Base-by-base conservation (phyloP, 257 asterid genomes). In the Solanum sparsipilum region DNA sequence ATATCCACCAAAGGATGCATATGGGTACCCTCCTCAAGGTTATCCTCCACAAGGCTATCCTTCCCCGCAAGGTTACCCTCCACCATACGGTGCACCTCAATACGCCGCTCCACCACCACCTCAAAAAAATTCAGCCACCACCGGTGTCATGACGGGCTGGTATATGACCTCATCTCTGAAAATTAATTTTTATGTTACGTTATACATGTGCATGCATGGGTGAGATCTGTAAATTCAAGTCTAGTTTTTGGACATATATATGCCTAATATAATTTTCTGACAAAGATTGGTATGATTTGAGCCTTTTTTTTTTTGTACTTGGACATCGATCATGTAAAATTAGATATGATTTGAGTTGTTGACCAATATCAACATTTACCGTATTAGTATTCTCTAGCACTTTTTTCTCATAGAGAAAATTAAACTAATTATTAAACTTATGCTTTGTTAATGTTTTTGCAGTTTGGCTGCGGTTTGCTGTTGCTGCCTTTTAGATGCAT, bases 61-160 rank as follows among this genome's bases (percentile, higher is more conserved):
- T 32, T 82, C 91, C 39, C 89, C 48, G 9, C 89, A 27, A 13
- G 86, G 65, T 1, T 75, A 92, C 86, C 93, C 92, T n/a, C 94
- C 92, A 4, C 93, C 91, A 0, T 92, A 90, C 25, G 90, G 90
- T 48, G 89, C 91, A 6, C 94, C 94, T 39, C 94, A 91, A 87
- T 90, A 91, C 63, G 92, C 88, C 3, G 90, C 92, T 6, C 94
- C 94, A 1, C 94, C 94, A 1, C 94, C 93, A 3, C 92, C 92
- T 36, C 92, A 89, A 9, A 88, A 89, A 21, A 90, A 88, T 48
- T 86, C 89, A 11, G n/a, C 88, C 25, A 23, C 86, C 68, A 0
- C 5, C n/a, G 94, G 89, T 81, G 41, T 84, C 44, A 25, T 92
- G 93, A 90, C 88, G 52, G 94, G 94, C 70, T 92, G 93, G 93